Base-by-base conservation (phyloP, 2,329 filamentous ascomycete species). In the Exophiala sp. region DNA sequence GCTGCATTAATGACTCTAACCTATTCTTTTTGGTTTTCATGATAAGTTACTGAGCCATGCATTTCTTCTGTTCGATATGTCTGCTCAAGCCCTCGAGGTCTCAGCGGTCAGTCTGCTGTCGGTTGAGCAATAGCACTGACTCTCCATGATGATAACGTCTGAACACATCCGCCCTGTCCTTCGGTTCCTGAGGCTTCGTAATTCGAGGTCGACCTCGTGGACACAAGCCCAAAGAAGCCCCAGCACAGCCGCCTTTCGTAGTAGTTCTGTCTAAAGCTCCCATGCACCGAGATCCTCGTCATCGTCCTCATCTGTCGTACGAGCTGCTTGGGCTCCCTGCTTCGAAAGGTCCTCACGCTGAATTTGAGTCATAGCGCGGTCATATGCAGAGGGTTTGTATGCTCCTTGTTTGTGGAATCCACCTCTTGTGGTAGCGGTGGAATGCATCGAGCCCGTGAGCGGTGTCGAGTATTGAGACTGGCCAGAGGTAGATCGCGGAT, bases 271-370 rank as follows among this genome's bases (percentile, higher is more conserved):
- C 29, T n/a, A 43, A 14, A 43, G 41, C 41, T 43, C 43, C 33
- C 36, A 43, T 8, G 34, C 42, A 7, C 47, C 53, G 16, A 33
- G 51, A 35, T 47, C 24, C 24, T 29, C 58, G 42, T 45, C 53
- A 8, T 50, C 54, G 3, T 46, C 44, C 20, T 48, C 48, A 29
- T 43, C 10, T 34, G 20, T 52, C 16, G 9, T 42, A 12, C 35
- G 18, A 20, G 21, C 48, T 29, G 44, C 38, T 32, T 58, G 49
- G n/a, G 20, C 40, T 38, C 57, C 35, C 39, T 49, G 53, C 32
- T 18, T 33, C 11, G 35, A 43, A 16, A 43, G 36, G 11, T 54
- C 40, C 24, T 56, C 57, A 12, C 57, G 53, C 7, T 56, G 43
- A 11, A 59, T 34, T 29, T 47, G 57, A 18, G 45, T 39, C 34